phyloP scores from a whole-genome alignment of 768 basidiomycete species.

The Bullera alba region DNA sequence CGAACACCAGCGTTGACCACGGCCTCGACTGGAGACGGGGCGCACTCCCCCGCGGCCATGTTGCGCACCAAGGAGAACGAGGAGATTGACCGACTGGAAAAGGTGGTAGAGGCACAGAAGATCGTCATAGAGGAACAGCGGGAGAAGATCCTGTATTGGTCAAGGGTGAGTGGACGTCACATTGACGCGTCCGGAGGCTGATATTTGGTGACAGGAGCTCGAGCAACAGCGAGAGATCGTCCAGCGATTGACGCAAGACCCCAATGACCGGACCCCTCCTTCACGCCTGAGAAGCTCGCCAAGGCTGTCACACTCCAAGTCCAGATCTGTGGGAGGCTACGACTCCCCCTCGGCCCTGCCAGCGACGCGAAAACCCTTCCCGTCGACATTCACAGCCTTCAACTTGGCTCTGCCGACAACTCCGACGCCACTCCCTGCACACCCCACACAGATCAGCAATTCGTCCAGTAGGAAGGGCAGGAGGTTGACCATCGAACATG shows the following conservation, averaged over 20 bases:
- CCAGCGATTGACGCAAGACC: conserved; percentile 19
- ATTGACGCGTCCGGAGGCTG: background rate
- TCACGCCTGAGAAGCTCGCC: background rate
- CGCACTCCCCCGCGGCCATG: background rate
- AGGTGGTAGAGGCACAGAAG: conserved; percentile 38
- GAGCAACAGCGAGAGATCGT: conserved; percentile 37
- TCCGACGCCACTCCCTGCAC: conserved; percentile 30
- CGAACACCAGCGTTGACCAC: background rate
- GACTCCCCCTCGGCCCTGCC: background rate
- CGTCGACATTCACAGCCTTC: conserved; percentile 31
- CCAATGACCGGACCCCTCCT: conserved; percentile 1
- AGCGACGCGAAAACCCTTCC: conserved; percentile 1
- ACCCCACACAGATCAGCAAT: conserved; percentile 31
- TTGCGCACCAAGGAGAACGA: conserved; percentile 13
- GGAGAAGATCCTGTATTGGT: conserved; percentile 40
- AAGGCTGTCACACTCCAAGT: conserved; percentile 15
- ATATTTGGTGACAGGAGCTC: conserved; percentile 18
- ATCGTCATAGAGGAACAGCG: conserved; percentile 35
- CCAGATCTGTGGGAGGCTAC: conserved; percentile 14
- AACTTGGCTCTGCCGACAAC: conserved; percentile 32
- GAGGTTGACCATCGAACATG: conserved; percentile 41
- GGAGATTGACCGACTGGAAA: conserved; percentile 38
- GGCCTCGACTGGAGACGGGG: background rate
- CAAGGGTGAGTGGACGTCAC: conserved; percentile 20
- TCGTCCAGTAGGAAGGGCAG: conserved; percentile 23